Conservation (phyloP, 106 monocot species). For the Amphibolis antarctica region DNA sequence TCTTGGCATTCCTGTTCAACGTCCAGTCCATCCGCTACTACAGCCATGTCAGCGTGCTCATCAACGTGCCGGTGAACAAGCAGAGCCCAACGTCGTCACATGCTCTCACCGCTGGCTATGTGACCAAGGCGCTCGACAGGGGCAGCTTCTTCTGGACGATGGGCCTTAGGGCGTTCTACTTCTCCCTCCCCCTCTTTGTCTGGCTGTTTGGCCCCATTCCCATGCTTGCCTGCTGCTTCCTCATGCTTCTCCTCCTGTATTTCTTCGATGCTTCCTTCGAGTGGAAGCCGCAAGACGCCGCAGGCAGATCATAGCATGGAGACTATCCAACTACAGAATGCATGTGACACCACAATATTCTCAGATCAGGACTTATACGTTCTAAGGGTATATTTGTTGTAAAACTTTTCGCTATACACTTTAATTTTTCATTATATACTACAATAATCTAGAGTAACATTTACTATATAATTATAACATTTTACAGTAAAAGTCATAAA, state of each 20-base stretch:
- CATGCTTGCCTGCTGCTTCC: conserved; percentile 32
- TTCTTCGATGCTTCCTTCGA: conserved; percentile 41
- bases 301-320: too few relatives aligned
- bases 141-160: conserved; percentile 74
- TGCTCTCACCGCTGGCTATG: conserved; percentile 33
- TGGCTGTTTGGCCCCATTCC: conserved; percentile 75
- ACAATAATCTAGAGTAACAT: too few relatives aligned
- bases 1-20: conserved; percentile 59
- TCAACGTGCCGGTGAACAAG: conserved; percentile 39
- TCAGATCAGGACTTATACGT: too few relatives aligned
- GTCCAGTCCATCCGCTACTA: conserved; percentile 71
- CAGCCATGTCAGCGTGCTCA: conserved; percentile 60
- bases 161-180: conserved; percentile 55
- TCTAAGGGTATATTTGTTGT: too few relatives aligned
- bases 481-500: too few relatives aligned
- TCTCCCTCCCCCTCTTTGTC: conserved; percentile 61
- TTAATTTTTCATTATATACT: too few relatives aligned
- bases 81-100: not conserved
- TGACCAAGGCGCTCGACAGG: conserved; percentile 22
- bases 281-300: too few relatives aligned
- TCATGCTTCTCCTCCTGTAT: conserved; percentile 36
- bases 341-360: too few relatives aligned
- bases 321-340: too few relatives aligned
- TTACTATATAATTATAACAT: too few relatives aligned
- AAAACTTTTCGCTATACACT: too few relatives aligned